These are phyloP conservation scores for Annulohypoxylon maeteangense DNA, from an alignment of 495 filamentous ascomycete genomes.

Conservation along the genomic window DNA sequence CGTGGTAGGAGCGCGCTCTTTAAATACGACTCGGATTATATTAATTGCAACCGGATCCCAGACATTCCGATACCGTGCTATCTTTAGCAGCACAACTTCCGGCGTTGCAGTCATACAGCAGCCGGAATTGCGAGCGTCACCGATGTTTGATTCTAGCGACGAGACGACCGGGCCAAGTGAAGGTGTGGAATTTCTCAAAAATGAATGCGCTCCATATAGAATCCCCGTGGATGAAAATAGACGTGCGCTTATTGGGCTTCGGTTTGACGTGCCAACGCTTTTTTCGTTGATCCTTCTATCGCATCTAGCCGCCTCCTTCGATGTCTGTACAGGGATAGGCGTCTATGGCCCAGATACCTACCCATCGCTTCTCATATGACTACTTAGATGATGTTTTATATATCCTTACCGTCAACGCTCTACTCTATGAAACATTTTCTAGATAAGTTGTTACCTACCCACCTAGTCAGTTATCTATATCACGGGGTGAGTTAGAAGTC, in stretches of 20 bases:
- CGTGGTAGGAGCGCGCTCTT: not conserved
- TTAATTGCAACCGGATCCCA: slow-evolving; percentile 18
- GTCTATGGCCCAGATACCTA: not conserved
- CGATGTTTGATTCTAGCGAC: not conserved
- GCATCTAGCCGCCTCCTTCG: slow-evolving; percentile 7
- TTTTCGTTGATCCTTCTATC: not conserved
- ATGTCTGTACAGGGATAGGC: not conserved
- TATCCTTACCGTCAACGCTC: not conserved
- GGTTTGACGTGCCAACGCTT: not conserved
- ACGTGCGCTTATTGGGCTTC: not conserved
- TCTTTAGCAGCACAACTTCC: slow-evolving; percentile 10
- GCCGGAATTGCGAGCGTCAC: not conserved
- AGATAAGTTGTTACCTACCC: too few species aligned
- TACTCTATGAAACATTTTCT: too few species aligned
- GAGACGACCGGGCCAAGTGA: not conserved
- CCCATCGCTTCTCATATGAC: not conserved
- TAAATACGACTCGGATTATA: slow-evolving; percentile 12
- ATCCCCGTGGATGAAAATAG: slow-evolving; percentile 3
- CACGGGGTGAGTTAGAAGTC: too few species aligned
- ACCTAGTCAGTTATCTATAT: too few species aligned
- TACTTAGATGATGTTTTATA: not conserved
- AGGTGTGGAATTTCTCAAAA: not conserved
- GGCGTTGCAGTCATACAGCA: slow-evolving; percentile 1
- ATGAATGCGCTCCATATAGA: not conserved
- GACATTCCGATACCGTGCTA: slow-evolving; percentile 20